phyloP scores from a whole-genome alignment of 2,329 filamentous ascomycete species.

The Botrytis aclada region DNA sequence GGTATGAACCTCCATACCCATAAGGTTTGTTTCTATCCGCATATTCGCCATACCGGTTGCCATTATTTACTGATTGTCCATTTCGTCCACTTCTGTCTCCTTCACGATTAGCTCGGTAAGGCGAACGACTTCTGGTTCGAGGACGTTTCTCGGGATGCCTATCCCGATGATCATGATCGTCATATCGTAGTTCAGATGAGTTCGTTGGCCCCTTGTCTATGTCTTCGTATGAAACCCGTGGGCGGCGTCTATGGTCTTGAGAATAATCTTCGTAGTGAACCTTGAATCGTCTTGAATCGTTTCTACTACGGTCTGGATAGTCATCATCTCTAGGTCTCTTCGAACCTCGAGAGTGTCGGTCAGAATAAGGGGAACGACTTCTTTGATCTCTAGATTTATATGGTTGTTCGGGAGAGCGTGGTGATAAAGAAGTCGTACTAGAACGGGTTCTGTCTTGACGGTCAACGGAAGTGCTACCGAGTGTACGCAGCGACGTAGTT shows the following conservation, averaged over 20 bases:
- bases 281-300: conserved; percentile 59
- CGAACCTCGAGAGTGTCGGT: conserved; percentile 48
- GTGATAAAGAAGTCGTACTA: conserved; percentile 38
- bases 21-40: conserved; percentile 28
- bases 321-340: conserved; percentile 67
- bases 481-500: conserved; percentile 78
- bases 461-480: conserved; percentile 85
- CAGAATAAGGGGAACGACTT: conserved; percentile 54
- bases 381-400: conserved; percentile 46
- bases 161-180: conserved; percentile 52
- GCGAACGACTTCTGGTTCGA: conserved; percentile 51
- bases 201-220: conserved; percentile 45
- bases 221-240: conserved; percentile 54
- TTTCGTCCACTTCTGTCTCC: conserved; percentile 28
- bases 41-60: conserved; percentile 24
- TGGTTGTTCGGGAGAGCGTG: conserved; percentile 39
- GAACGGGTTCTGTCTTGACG: conserved; percentile 75
- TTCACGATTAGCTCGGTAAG: conserved; percentile 42
- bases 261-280: conserved; percentile 57
- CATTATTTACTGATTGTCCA: conserved; percentile 28
- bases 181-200: conserved; percentile 43
- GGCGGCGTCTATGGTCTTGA: conserved; percentile 47
- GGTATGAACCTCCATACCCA: conserved; percentile 44
- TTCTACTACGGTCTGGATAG: conserved; percentile 46
- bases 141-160: conserved; percentile 52